These are phyloP conservation scores for Fusarium kyushuense DNA, from an alignment of 2,329 filamentous ascomycete species.

Conservation along the genomic window DNA sequence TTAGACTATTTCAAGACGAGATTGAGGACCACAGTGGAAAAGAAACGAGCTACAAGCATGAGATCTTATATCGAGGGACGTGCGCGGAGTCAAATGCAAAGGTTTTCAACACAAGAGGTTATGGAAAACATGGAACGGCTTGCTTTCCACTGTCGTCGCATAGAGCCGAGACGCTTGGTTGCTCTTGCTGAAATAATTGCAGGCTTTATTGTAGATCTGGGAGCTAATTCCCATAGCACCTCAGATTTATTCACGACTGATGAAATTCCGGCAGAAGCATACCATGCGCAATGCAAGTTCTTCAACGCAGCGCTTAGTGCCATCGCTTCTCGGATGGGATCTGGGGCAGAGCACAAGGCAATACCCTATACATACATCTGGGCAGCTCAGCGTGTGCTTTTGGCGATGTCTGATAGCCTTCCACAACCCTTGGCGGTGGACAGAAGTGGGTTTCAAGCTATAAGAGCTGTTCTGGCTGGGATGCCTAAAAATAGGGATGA, in stretches of 20 bases:
- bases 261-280: conserved; percentile 36
- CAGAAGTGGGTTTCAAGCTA: conserved; percentile 64
- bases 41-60: background rate
- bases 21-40: conserved; percentile 30
- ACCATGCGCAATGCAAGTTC: conserved; percentile 48
- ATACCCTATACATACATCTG: conserved; percentile 57
- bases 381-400: conserved; percentile 67
- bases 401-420: conserved; percentile 64
- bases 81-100: conserved; percentile 29
- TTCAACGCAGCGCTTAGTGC: conserved; percentile 50
- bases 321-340: conserved; percentile 46
- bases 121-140: conserved; percentile 45
- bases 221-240: conserved; percentile 9
- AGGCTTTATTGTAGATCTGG: conserved; percentile 45
- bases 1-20: conserved; percentile 45
- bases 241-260: background rate
- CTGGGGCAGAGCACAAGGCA: conserved; percentile 42
- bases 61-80: background rate
- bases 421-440: conserved; percentile 64
- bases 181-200: conserved; percentile 48
- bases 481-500: conserved; percentile 66
- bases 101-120: conserved; percentile 43
- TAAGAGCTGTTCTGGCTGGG: conserved; percentile 65
- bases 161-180: conserved; percentile 52
- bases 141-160: conserved; percentile 49